Conservation (phyloP, 2,329 filamentous ascomycete species). For the Fusarium poae region DNA sequence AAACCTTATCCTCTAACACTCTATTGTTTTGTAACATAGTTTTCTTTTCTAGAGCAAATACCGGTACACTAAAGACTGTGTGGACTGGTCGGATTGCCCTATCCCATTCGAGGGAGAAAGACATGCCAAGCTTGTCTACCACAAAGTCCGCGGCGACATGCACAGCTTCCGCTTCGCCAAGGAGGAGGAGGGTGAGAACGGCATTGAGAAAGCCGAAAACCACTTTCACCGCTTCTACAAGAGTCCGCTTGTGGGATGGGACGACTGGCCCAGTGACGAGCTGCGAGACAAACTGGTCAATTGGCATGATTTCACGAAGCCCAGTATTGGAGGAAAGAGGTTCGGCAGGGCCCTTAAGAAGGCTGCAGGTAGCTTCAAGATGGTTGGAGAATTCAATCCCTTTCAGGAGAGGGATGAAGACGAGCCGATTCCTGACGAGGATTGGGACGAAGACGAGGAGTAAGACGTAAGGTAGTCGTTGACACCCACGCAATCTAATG, state of each 20-base stretch:
- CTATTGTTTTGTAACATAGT: background rate
- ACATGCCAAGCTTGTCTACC: background rate
- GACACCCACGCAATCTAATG: background rate
- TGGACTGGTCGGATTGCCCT: background rate
- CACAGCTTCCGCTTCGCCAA: constrained; percentile 7
- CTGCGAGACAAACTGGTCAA: background rate
- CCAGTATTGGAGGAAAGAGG: background rate
- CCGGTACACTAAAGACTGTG: background rate
- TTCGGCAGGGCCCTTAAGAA: background rate
- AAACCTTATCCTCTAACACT: background rate
- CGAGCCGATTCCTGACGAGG: background rate
- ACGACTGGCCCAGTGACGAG: background rate
- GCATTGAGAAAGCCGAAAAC: background rate
- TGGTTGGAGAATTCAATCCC: background rate
- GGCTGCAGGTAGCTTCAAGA: background rate
- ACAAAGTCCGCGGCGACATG: background rate
- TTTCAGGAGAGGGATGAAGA: background rate
- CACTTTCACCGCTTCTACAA: background rate
- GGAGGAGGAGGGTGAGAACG: background rate
- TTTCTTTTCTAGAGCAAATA: background rate
- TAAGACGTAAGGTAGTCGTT: no score
- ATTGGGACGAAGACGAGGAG: background rate
- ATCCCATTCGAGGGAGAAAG: background rate
- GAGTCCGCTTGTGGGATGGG: background rate
- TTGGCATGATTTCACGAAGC: background rate